Base-by-base conservation (phyloP, 495 filamentous ascomycete genomes). In the Cercophora samala region DNA sequence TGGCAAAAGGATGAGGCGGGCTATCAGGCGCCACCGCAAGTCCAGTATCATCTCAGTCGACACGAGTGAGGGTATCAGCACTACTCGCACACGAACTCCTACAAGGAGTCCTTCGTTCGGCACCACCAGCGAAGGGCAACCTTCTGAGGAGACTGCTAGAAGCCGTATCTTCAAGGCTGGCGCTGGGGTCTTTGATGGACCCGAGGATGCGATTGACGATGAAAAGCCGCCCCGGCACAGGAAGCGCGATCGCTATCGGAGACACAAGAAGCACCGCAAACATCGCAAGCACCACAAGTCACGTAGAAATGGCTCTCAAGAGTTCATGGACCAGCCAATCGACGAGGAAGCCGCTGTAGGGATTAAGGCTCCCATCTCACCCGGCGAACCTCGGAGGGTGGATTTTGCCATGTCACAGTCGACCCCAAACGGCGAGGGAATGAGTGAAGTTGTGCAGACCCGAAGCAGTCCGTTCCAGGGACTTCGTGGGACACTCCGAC, bases 41-140 rank as follows among this genome's bases (percentile, higher is more conserved):
- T 91, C 90, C 0, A 93, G 88, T 71, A 81, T 83, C 9, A 89
- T 89, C 69, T 91, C 89, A 25, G 85, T 85, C 60, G 86, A 90
- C 18, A 88, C 84, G 0, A 79, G 73, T 21, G 76, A 80, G 2
- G 70, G 60, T 13, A 22, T 65, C 15, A 63, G 61, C 18, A 69
- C 68, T 21, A 65, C 66, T 6, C 71, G 67, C 17, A 76, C 77
- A 58, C 72, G 75, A 17, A 76, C 78, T 0, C 74, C 80, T 0
- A 76, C 77, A 58, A 71, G 75, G 17, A 76, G 77, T 0, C 74
- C 80, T 0, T 80, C 80, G 1, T 75, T 77, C 26, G 76, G 74
- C 54, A 77, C 79, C 5, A 58, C 54, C 21, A 25, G 69, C 5
- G 78, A 79, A 3, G 73, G 75, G n/a, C 64, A 66, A 0, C 71